These are phyloP conservation scores for Nakaseomyces sp. DNA, from an alignment of 1,139 yeast species.

Conservation along the genomic window DNA sequence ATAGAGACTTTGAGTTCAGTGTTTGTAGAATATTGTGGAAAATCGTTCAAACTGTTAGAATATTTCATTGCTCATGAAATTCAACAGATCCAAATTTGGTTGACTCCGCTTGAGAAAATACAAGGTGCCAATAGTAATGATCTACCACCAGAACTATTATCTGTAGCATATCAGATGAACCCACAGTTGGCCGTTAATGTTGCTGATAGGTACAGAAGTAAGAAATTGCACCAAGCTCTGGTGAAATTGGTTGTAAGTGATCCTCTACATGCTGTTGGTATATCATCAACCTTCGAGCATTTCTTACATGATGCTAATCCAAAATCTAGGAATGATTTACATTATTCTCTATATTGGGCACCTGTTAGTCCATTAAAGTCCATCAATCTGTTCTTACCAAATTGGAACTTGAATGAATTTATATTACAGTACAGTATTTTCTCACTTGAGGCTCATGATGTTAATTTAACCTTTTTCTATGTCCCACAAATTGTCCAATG, in stretches of 20 bases:
- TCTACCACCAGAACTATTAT: conserved; percentile 27
- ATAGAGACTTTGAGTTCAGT: conserved; percentile 19
- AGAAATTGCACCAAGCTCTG: conserved; percentile 39
- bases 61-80: conserved; percentile 72
- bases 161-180: conserved; percentile 54
- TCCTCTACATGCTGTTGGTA: conserved; percentile 55
- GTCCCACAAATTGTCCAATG: conserved; percentile 97
- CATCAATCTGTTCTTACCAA: conserved; percentile 75
- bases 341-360: conserved; percentile 55
- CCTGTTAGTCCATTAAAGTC: conserved; percentile 79
- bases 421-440: conserved; percentile 84
- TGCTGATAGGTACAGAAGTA: conserved; percentile 46
- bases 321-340: conserved; percentile 19
- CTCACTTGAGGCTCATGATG: conserved; percentile 81
- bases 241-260: conserved; percentile 41
- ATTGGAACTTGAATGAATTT: conserved; percentile 56
- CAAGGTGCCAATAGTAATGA: conserved; percentile 27
- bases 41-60: conserved; percentile 21
- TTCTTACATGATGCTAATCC: conserved; percentile 39
- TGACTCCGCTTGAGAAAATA: conserved; percentile 53
- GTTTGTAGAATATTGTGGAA: conserved; percentile 15
- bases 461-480: conserved; percentile 83
- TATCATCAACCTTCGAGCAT: conserved; percentile 58
- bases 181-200: conserved; percentile 71
- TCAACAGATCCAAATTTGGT: conserved; percentile 66